Evolutionary conservation across 2,329 filamentous ascomycete genomes (phyloP).

Genomic region (Sarocladiaceae sp.): DNA sequence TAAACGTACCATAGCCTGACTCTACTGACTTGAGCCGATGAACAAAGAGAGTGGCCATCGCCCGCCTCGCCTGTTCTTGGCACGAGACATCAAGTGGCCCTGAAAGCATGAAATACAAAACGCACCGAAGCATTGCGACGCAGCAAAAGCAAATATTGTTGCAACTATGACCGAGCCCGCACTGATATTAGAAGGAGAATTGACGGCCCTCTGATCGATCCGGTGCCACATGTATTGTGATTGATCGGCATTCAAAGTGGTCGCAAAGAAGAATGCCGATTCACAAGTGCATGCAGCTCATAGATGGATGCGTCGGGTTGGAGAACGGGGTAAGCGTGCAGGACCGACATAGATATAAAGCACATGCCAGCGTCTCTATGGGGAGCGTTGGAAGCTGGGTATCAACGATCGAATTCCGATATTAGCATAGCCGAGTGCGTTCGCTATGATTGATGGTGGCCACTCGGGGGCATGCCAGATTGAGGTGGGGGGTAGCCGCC

Average conservation of each 20-base stretch:
- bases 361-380: slow-evolving; percentile 27
- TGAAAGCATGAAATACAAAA: slow-evolving; percentile 8
- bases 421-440: slow-evolving; percentile 8
- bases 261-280: background rate
- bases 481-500: slow-evolving; percentile 77
- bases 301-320: background rate
- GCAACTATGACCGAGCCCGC: background rate
- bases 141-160: slow-evolving; percentile 3
- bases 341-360: slow-evolving; percentile 12
- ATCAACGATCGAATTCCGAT: slow-evolving; percentile 38
- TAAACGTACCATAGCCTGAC: background rate
- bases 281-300: background rate
- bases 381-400: slow-evolving; percentile 56
- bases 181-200: background rate
- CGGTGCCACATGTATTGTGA: too few species aligned
- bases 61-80: background rate
- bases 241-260: too few species aligned
- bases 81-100: background rate
- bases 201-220: background rate
- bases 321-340: background rate
- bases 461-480: slow-evolving; percentile 75
- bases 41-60: too few species aligned
- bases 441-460: slow-evolving; percentile 70
- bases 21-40: too few species aligned
- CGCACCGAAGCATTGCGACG: slow-evolving; percentile 1